These are phyloP conservation scores for Ganoderma sinense DNA, from an alignment of 1,284 basidiomycete species.

Conservation along the genomic window DNA sequence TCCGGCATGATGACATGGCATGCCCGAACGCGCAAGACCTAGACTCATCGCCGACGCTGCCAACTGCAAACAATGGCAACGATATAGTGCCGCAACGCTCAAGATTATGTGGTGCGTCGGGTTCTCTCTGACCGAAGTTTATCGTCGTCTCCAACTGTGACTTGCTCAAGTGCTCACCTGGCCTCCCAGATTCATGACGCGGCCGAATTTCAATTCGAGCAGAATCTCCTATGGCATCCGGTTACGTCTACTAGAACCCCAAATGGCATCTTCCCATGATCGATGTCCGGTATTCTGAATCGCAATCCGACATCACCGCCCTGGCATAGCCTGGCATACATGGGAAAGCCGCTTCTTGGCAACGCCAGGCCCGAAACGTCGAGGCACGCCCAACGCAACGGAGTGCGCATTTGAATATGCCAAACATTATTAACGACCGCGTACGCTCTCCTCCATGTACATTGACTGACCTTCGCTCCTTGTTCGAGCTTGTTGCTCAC, in stretches of 20 bases:
- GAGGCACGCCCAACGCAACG: background rate
- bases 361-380: background rate
- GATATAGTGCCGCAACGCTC: background rate
- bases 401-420: background rate
- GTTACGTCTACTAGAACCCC: background rate
- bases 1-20: background rate
- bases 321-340: too few relatives aligned
- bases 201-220: background rate
- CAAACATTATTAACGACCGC: background rate
- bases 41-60: background rate
- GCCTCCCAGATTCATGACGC: too few relatives aligned
- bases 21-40: too few relatives aligned
- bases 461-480: background rate
- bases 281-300: background rate
- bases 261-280: background rate
- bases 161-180: background rate
- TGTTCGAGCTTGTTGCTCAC: constrained; percentile 2
- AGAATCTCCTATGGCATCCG: background rate
- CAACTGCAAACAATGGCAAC: background rate
- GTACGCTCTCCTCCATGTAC: background rate
- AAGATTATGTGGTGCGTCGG: background rate
- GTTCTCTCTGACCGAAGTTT: background rate
- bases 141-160: background rate
- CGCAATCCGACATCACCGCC: background rate
- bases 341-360: background rate